Evolutionary conservation across 2,329 filamentous ascomycete species (phyloP).

Genomic region (Fusarium marasasianum): DNA sequence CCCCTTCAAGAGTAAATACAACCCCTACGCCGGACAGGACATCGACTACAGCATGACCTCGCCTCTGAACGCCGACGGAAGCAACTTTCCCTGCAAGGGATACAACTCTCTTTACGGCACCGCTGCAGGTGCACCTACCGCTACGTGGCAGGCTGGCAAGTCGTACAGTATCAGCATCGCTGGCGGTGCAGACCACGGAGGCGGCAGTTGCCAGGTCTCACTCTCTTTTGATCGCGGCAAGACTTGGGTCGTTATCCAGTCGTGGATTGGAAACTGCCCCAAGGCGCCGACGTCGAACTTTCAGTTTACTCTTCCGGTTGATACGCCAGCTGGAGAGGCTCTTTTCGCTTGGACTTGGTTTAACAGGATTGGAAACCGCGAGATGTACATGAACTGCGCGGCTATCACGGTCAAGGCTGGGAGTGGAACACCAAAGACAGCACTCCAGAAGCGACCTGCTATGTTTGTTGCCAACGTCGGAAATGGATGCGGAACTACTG

Average conservation of each 20-base stretch:
- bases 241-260: slow-evolving; percentile 73
- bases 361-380: slow-evolving; percentile 78
- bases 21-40: slow-evolving; percentile 55
- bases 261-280: slow-evolving; percentile 64
- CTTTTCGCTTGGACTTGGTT: slow-evolving; percentile 82
- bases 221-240: slow-evolving; percentile 76
- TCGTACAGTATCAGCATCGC: slow-evolving; percentile 69
- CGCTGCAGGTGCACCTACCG: slow-evolving; percentile 60
- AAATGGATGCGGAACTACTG: slow-evolving; percentile 50
- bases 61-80: slow-evolving; percentile 67
- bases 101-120: slow-evolving; percentile 59
- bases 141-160: slow-evolving; percentile 70
- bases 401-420: slow-evolving; percentile 66
- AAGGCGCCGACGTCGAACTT: slow-evolving; percentile 58
- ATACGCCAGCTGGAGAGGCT: slow-evolving; percentile 57
- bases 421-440: slow-evolving; percentile 36
- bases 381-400: slow-evolving; percentile 89
- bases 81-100: slow-evolving; percentile 81
- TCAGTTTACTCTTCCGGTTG: slow-evolving; percentile 70
- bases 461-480: slow-evolving; percentile 77
- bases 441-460: slow-evolving; percentile 66
- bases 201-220: slow-evolving; percentile 79
- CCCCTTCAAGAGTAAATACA: slow-evolving; percentile 62
- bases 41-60: slow-evolving; percentile 78
- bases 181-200: slow-evolving; percentile 70